A percentile compares a stretch with the other conserved stretches of the same genome.
phyloP scores from a whole-genome alignment of 2,329 filamentous ascomycete genomes.

The Exophiala viscosa region DNA sequence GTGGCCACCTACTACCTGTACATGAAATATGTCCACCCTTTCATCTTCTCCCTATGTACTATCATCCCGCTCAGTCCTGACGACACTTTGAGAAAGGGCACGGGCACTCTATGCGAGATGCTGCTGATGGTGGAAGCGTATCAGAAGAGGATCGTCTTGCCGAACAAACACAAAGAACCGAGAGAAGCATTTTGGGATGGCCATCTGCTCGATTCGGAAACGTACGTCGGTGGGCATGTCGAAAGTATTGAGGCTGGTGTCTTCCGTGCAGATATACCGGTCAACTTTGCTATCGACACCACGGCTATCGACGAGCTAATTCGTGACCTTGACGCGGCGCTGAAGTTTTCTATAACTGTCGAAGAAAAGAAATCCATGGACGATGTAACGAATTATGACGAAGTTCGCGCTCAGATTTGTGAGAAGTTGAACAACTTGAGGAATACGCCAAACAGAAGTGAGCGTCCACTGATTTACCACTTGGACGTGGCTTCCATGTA shows the following conservation, averaged over 20 bases:
- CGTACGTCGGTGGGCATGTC: conserved; percentile 96
- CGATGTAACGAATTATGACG: conserved; percentile 75
- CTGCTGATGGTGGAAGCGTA: conserved; percentile 98
- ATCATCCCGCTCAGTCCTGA: conserved; percentile 92
- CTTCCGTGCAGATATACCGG: conserved; percentile 91
- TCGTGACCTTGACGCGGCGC: conserved; percentile 76
- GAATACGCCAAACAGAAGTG: conserved; percentile 75
- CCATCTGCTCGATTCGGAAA: conserved; percentile 92
- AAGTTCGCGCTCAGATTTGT: conserved; percentile 78
- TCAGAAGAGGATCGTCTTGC: conserved; percentile 81
- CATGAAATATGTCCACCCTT: conserved; percentile 99
- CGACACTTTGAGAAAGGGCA: conserved; percentile 90
- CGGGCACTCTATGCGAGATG: conserved; percentile 99
- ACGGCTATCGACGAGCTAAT: conserved; percentile 86
- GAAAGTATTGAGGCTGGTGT: conserved; percentile 99
- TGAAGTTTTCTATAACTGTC: conserved; percentile 80
- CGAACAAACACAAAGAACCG: conserved; percentile 90
- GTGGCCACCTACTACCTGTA: conserved; percentile 98
- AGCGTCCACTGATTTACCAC: conserved; percentile 92
- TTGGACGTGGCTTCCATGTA: conserved; percentile 99
- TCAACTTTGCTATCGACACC: conserved; percentile 87
- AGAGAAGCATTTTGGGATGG: conserved; percentile 96
- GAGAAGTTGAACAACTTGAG: conserved; percentile 69
- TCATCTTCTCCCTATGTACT: conserved; percentile 97
- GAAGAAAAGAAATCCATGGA: conserved; percentile 80